These are phyloP conservation scores for Ophiostoma angusticollis DNA, from an alignment of 2,329 filamentous ascomycete genomes.

Conservation along the genomic window DNA sequence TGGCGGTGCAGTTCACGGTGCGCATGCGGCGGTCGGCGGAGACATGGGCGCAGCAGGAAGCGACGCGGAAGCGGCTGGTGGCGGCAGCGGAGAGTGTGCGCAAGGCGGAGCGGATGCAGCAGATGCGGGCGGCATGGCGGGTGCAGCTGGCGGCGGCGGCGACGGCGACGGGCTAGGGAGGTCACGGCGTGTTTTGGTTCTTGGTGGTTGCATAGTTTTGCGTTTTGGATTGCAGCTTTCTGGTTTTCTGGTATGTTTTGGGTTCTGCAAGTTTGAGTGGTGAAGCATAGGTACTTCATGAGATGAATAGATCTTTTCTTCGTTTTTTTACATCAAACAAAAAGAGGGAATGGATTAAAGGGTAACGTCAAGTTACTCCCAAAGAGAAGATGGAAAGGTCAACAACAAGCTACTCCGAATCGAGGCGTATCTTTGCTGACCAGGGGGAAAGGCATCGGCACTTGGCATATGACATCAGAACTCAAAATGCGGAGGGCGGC, in stretches of 20 bases:
- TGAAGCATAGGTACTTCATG: background rate
- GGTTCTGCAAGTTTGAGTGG: background rate
- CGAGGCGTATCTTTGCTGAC: too few relatives aligned
- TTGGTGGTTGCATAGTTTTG: background rate
- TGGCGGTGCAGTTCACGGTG: slow-evolving; percentile 38
- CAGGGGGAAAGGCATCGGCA: too few relatives aligned
- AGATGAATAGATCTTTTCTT: background rate
- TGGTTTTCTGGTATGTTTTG: background rate
- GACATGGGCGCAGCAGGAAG: slow-evolving; percentile 39
- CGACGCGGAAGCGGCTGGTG: slow-evolving; percentile 34
- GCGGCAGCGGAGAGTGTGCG: slow-evolving; percentile 34
- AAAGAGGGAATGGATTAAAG: too few relatives aligned
- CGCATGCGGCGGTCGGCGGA: slow-evolving; percentile 35
- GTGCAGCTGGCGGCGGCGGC: slow-evolving; percentile 12
- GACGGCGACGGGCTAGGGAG: background rate
- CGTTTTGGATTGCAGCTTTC: too few relatives aligned
- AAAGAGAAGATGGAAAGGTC: too few relatives aligned
- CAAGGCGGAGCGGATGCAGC: slow-evolving; percentile 30
- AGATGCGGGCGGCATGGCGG: slow-evolving; percentile 26
- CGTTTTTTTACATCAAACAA: background rate
- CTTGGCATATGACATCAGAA: too few relatives aligned
- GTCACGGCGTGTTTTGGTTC: background rate
- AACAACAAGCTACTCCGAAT: too few relatives aligned
- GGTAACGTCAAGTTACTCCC: too few relatives aligned
- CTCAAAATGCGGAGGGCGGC: too few relatives aligned